Evolutionary conservation across 2,329 filamentous ascomycete genomes (phyloP).

Genomic region (Akanthomyces dipterigenus): DNA sequence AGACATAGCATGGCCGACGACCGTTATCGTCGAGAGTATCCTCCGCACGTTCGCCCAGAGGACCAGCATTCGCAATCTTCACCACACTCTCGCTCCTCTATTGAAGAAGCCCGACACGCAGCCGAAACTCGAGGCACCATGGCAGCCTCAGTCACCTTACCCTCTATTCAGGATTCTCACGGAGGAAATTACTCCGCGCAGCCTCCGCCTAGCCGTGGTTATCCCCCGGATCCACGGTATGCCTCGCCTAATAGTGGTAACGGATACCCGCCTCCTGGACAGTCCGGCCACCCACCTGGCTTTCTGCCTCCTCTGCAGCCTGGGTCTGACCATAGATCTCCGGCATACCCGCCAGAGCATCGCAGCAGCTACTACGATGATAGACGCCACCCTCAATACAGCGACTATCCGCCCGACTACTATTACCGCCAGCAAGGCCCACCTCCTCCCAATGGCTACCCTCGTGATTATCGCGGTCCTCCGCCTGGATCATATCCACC

Average conservation of each 20-base stretch:
- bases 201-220: constrained; percentile 26
- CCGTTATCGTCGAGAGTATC: constrained; percentile 31
- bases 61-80: constrained; percentile 36
- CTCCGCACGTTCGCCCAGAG: constrained; percentile 29
- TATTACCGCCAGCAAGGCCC: constrained; percentile 27
- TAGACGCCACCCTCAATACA: constrained; percentile 27
- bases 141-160: constrained; percentile 40
- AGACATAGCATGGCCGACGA: constrained; percentile 34
- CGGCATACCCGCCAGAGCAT: constrained; percentile 34
- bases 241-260: constrained; percentile 39
- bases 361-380: constrained; percentile 32
- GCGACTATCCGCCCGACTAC: constrained; percentile 30
- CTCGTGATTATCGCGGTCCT: constrained; percentile 23
- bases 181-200: constrained; percentile 28
- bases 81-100: constrained; percentile 30
- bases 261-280: constrained; percentile 37
- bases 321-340: constrained; percentile 26
- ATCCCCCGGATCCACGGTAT: constrained; percentile 31
- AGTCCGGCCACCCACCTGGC: constrained; percentile 21
- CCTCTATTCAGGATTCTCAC: constrained; percentile 43
- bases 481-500: constrained; percentile 26
- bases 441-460: constrained; percentile 24
- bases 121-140: constrained; percentile 29
- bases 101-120: constrained; percentile 31
- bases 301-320: constrained; percentile 34